Evolutionary conservation across 1,284 basidiomycete genomes (phyloP).

Genomic region (Coriolopsis trogii): DNA sequence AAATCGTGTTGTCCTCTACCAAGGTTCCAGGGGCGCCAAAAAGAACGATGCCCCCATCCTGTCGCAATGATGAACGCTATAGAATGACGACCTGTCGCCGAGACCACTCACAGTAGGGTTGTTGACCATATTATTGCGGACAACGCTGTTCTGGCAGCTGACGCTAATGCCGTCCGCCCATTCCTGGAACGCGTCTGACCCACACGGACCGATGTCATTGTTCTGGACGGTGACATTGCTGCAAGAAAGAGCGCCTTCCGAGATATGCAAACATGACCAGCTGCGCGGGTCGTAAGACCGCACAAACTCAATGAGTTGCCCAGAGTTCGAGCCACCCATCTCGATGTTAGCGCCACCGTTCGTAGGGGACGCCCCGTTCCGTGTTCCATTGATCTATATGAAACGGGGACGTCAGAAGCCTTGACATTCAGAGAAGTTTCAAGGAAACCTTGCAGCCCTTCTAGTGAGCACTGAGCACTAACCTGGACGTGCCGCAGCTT

Average conservation of each 20-base stretch:
- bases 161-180: slow-evolving; percentile 90
- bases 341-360: slow-evolving; percentile 77
- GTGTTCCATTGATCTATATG: slow-evolving; percentile 66
- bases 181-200: slow-evolving; percentile 62
- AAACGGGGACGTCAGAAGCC: slow-evolving; percentile 1
- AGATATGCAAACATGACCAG: slow-evolving; percentile 76
- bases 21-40: slow-evolving; percentile 81
- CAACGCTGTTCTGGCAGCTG: slow-evolving; percentile 65
- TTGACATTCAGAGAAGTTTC: too few relatives aligned
- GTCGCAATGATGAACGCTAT: slow-evolving; percentile 1
- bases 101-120: slow-evolving; percentile 54
- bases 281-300: slow-evolving; percentile 70
- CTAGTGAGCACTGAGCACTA: slow-evolving; percentile 12
- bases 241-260: slow-evolving; percentile 70
- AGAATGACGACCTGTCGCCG: background rate
- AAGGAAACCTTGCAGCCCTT: too few relatives aligned
- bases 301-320: slow-evolving; percentile 73
- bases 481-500: slow-evolving; percentile 76
- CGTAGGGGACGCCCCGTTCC: slow-evolving; percentile 50
- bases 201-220: slow-evolving; percentile 81
- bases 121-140: slow-evolving; percentile 75
- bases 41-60: slow-evolving; percentile 81
- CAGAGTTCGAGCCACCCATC: slow-evolving; percentile 70
- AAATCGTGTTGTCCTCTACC: slow-evolving; percentile 78
- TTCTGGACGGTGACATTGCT: slow-evolving; percentile 68